Evolutionary conservation across 2,329 filamentous ascomycete genomes (phyloP), one percentile per base, ranked within the genome.

Genomic region (Drechslerella coelobrocha): DNA sequence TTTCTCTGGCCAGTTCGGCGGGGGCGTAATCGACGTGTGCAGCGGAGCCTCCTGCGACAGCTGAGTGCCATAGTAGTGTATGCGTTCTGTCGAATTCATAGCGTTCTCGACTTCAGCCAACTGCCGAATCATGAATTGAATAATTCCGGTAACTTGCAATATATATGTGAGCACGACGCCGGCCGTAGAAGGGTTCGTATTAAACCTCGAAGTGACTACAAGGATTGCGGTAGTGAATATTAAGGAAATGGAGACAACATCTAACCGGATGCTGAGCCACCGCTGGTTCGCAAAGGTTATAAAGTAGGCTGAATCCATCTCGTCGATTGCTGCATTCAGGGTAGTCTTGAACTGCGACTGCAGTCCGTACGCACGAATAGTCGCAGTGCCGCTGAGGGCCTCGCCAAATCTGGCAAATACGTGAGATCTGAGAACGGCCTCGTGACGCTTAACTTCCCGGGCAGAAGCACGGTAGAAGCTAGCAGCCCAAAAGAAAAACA

Each of bases 101-200:
- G 99, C 99, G 17, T 93, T 97, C 83, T 99, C 95, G n/a, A 99
- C 94, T 80, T 99, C 95, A 29, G 99, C 80, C 6, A 97, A 83
- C 79, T 97, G 93, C 17, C 94, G 86, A 17, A 97, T 91, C 0
- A 91, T 93, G 79, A 97, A 97, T 77, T 97, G 93, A 73, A 97
- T 88, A 89, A 97, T 92, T 78, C 95, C 91, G 17, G 96, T 92
- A 76, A 97, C 96, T 12, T 89, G 85, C 17, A 99, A 84, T 77
- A 97, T 96, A 79, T 97, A 97, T 50, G 90, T 94, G 21, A 99
- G 83, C 0, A 97, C 92, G 39, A 97, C 82, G 19, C 94, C 94
- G 48, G 86, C 88, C 61, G 91, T 96, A 53, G 90, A 92, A 1
- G 93, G 93, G 41, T 88, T 83, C 71, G 97, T 90, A 72, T 85